Base-by-base conservation (phyloP, 192 early-diverging fungal species). In the Coemansia sp. region DNA sequence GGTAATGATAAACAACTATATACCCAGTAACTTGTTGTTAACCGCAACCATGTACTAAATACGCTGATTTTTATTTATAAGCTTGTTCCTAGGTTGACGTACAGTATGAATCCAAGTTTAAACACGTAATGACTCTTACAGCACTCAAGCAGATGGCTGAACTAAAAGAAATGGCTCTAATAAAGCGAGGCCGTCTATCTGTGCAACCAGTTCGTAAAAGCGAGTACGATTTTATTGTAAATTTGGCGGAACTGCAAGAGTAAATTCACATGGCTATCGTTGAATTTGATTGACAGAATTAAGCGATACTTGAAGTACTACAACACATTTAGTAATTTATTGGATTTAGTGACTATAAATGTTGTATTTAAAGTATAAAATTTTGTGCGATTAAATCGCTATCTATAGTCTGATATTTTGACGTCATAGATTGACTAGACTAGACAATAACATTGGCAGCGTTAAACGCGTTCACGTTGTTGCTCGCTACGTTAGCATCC, bases 111-210 rank as follows among this genome's bases (percentile, higher is more conserved):
- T 66, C 81, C 46, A 87, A 86, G 47, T 81, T 92, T 37, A 64
- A 59, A 7, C 66, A 83, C 14, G 54, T 88, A 6, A 50, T 94
- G 8, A 57, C 86, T 11, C 67, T 94, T 4, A 85, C 86, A 41
- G 84, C 87, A 50, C 69, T 94, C 14, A 87, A 93, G 59, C 24
- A 58, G 14, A 66, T 80, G 62, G 71, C 64, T 23, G 42, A 63
- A 19, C 68, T 94, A 2, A 64, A 61, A 11, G 69, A 81, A 9
- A 92, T 94, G 90, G 75, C 55, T 0, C 73, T 94, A 14, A 58
- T 94, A 21, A 85, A 80, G 18, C 80, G 85, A 0, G 88, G 89
- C 1, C 69, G 93, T 8, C 73, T 94, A 18, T 91, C 88, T 2
- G 87, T 93, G 0, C 90, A 92, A 50, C 86, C 89, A 5, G 89